These are phyloP conservation scores for Calocybe gambosa DNA, from an alignment of 1,284 basidiomycete species.

Conservation along the genomic window DNA sequence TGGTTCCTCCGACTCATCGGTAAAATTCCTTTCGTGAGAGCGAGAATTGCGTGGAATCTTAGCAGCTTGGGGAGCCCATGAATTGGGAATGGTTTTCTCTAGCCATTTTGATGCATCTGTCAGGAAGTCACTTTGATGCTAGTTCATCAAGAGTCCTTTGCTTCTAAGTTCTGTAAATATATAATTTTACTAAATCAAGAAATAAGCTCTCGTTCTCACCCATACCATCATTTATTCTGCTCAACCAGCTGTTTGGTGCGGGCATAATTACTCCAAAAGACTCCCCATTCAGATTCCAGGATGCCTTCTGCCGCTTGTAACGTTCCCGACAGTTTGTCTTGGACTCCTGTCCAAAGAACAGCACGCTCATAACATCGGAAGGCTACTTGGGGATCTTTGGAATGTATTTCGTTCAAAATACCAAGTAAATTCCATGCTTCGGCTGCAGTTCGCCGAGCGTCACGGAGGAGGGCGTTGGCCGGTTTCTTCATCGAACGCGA, in stretches of 20 bases:
- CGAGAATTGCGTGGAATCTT: constrained; percentile 16
- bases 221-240: constrained; percentile 3
- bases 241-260: constrained; percentile 21
- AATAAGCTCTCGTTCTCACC: background rate
- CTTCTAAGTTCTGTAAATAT: background rate
- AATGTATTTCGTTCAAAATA: constrained; percentile 32
- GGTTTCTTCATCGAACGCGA: constrained; percentile 47
- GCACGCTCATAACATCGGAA: constrained; percentile 36
- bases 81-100: background rate
- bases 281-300: constrained; percentile 52
- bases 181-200: background rate
- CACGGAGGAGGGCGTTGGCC: constrained; percentile 56
- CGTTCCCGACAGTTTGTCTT: constrained; percentile 28
- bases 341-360: constrained; percentile 47
- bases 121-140: background rate
- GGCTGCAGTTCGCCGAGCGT: constrained; percentile 62
- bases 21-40: constrained; percentile 13
- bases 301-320: constrained; percentile 37
- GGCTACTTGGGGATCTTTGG: constrained; percentile 24
- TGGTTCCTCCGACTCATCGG: constrained; percentile 16
- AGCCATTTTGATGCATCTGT: background rate
- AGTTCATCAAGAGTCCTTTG: background rate
- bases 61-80: constrained; percentile 18
- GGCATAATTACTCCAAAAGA: constrained; percentile 32
- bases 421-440: constrained; percentile 58